Conservation (phyloP, 176 grass and related monocot genomes). For the Carex scoparia region DNA sequence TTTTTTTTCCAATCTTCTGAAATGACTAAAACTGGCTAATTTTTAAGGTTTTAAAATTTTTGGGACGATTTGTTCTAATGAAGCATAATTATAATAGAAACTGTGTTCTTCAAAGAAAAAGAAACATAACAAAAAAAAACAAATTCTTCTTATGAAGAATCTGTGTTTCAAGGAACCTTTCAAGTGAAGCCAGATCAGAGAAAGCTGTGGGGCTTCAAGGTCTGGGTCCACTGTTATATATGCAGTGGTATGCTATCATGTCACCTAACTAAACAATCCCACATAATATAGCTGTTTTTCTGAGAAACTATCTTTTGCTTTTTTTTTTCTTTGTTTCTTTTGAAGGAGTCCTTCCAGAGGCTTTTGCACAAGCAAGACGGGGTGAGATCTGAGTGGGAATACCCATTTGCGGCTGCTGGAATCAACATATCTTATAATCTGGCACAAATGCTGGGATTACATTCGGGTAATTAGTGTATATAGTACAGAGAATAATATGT, state of each 20-base stretch:
- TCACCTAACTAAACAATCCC: background rate
- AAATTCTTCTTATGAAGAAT: background rate
- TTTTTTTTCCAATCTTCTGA: constrained; percentile 4
- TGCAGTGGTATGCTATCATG: background rate
- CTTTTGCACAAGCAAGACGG: constrained; percentile 56
- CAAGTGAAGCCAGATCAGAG: no score
- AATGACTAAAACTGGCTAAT: constrained; percentile 13
- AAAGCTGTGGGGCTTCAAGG: background rate
- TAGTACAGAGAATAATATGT: background rate
- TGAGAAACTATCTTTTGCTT: constrained; percentile 23
- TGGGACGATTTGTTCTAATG: background rate
- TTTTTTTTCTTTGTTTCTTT: constrained; percentile 10
- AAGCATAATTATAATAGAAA: background rate
- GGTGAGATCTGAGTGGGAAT: constrained; percentile 63
- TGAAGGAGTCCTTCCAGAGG: constrained; percentile 66
- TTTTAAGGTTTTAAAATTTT: background rate
- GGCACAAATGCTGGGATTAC: constrained; percentile 60
- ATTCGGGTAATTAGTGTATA: constrained; percentile 38
- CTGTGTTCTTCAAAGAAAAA: background rate
- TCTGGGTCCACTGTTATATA: background rate
- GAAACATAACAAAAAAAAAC: background rate
- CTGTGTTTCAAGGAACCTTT: background rate
- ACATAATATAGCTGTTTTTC: background rate
- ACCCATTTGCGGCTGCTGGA: constrained; percentile 63
- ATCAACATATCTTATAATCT: constrained; percentile 71